Conservation (phyloP, 2,329 filamentous ascomycete species). For the Colletotrichum cereale region DNA sequence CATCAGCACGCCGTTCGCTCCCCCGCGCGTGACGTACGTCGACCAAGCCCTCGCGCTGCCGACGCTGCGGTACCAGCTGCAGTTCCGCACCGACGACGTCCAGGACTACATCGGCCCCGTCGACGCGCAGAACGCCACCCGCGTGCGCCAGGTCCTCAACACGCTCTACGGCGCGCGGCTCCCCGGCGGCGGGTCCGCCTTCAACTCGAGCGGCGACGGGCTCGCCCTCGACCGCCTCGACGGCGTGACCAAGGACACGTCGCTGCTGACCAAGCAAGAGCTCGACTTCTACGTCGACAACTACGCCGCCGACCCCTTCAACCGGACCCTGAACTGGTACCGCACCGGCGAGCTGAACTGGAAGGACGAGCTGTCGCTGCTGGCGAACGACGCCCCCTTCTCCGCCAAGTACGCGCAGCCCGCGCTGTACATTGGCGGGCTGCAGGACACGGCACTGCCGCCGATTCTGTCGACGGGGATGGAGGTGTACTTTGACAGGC, state of each 20-base stretch:
- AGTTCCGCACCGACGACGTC: constrained; percentile 73
- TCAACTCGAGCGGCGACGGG: constrained; percentile 67
- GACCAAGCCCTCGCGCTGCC: constrained; percentile 70
- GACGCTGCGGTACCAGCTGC: constrained; percentile 82
- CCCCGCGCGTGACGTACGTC: constrained; percentile 64
- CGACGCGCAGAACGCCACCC: constrained; percentile 65
- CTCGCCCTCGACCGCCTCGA: constrained; percentile 70
- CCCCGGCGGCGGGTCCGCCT: constrained; percentile 63
- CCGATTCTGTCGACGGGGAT: constrained; percentile 76
- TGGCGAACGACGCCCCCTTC: constrained; percentile 60
- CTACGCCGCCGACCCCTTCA: constrained; percentile 78
- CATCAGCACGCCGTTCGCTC: constrained; percentile 77
- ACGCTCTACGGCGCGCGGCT: constrained; percentile 75
- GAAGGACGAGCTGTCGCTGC: constrained; percentile 75
- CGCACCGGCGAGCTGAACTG: constrained; percentile 79
- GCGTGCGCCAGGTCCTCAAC: constrained; percentile 74
- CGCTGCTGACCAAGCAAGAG: constrained; percentile 75
- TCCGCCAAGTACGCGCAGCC: constrained; percentile 65
- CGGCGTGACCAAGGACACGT: constrained; percentile 61
- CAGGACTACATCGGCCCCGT: constrained; percentile 30
- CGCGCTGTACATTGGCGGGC: constrained; percentile 77
- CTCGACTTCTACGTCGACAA: constrained; percentile 82
- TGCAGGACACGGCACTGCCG: constrained; percentile 74
- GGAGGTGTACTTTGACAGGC: constrained; percentile 70
- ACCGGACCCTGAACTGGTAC: constrained; percentile 91